Conservation (phyloP, 192 early-diverging fungal genomes). For the Entomortierella lignicola region DNA sequence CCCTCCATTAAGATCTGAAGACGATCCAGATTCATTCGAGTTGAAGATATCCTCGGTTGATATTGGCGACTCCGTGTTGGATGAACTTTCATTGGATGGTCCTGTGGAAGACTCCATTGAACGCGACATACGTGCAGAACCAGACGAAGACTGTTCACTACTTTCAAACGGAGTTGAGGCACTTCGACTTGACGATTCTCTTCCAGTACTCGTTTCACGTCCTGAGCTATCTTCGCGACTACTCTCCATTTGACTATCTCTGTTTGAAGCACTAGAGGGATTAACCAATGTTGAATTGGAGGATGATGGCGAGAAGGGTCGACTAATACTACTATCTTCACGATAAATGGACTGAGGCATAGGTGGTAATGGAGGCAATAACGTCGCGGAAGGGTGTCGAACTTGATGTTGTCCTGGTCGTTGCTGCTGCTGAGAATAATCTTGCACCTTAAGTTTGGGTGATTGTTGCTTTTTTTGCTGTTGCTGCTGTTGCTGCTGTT, state of each 20-base stretch:
- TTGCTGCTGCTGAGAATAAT: background rate
- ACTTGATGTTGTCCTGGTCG: background rate
- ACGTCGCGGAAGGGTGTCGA: slow-evolving; percentile 11
- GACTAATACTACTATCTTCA: background rate
- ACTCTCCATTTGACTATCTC: slow-evolving; percentile 25
- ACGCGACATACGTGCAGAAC: slow-evolving; percentile 19
- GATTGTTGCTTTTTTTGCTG: slow-evolving; percentile 3
- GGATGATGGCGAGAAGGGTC: slow-evolving; percentile 23
- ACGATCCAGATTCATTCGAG: slow-evolving; percentile 44
- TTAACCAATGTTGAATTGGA: slow-evolving; percentile 44
- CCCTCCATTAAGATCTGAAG: slow-evolving; percentile 14
- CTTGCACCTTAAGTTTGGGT: background rate
- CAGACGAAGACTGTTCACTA: slow-evolving; percentile 1
- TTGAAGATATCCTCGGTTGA: slow-evolving; percentile 33
- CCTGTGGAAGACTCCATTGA: background rate
- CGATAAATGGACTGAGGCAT: slow-evolving; percentile 14
- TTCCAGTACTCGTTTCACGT: slow-evolving; percentile 20
- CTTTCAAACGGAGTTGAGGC: slow-evolving; percentile 12
- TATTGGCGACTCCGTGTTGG: slow-evolving; percentile 40
- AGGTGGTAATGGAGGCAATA: slow-evolving; percentile 14
- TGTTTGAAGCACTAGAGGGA: slow-evolving; percentile 10
- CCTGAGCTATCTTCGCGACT: slow-evolving; percentile 10
- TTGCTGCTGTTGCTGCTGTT: slow-evolving; percentile 2
- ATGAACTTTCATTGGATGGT: slow-evolving; percentile 27
- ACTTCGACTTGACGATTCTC: slow-evolving; percentile 10